Evolutionary conservation across 768 basidiomycete genomes (phyloP), one percentile per base, ranked within the genome.

Genomic region (Tephrocybe sp.): DNA sequence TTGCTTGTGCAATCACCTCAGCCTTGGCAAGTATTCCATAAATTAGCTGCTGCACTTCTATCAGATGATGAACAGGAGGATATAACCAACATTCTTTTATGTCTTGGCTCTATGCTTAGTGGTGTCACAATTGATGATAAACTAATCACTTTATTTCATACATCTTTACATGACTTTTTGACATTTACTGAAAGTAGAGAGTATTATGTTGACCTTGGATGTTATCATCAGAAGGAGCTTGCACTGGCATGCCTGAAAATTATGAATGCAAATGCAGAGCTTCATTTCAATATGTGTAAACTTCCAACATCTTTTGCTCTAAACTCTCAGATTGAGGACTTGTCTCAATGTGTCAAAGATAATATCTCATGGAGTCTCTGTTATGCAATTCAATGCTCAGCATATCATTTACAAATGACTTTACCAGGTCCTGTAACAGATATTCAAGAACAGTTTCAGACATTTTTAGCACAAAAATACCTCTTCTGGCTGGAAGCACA

Each of bases 271-370:
- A 31, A 52, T n/a, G 14, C 10, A 1, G 40, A 41, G 12, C 52
- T 60, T 5, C 16, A 36, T 14, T 59, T 59, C 49, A 59, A 59
- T 39, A 56, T 59, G 14, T 59, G 58, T 23, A 35, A 48, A 7
- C 47, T 56, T 16, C 12, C 39, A 12, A 46, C 55, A 39, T 56
- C 58, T 2, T 48, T 49, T 49, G 17, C 30, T 6, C 16, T 40
- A 12, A 54, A 60, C 32, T 12, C 14, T 11, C 49, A 49, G 12
- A 10, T 60, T 8, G 10, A 10, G 8, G 45, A 54, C 13, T 14
- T 54, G 14, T 1, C 23, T 8, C 7, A 44, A 9, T 23, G 34
- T 19, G 42, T 56, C 6, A 16, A 41, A 5, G 17, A 44, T 0
- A 6, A 17, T 12, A 51, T 60, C 12, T 38, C 50, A 11, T n/a